Evolutionary conservation across 495 filamentous ascomycete genomes (phyloP), one percentile per base, ranked within the genome.

Genomic region (Niebla homalea): DNA sequence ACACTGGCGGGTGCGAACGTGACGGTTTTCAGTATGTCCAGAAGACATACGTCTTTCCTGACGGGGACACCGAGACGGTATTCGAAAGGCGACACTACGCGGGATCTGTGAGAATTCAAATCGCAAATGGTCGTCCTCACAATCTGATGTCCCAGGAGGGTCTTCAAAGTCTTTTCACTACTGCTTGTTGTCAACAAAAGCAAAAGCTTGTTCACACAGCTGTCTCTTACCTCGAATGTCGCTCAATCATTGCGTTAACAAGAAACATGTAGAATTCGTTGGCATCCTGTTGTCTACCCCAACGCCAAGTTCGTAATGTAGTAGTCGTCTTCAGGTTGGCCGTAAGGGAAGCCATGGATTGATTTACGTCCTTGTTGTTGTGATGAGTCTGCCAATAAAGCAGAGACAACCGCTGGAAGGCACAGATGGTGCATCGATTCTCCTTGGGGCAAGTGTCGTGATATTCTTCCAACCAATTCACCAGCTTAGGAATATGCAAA

Each of bases 401-500:
- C 5, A 44, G 11, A 12, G 50, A 39, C 12, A 62, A 21, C 8
- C 46, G 45, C 36, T 36, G 45, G 20, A 48, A 48, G 15, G 32
- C 45, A 22, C 45, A 48, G 1, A 48, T 22, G 19, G 45, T 26
- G 36, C 45, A 48, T 22, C 45, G 23, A 35, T 16, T n/a, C 16
- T 16, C 29, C 21, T 45, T 21, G 26, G 21, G 42, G 16, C 45
- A 26, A 25, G 5, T 6, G 40, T 19, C 21, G 36, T 60, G 58
- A 37, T 57, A 48, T 8, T 52, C 43, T 15, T 50, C 14, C 7
- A 71, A 25, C 62, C 63, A 75, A 21, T 68, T 64, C 14, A 68
- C 35, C 14, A 76, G 52, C 3, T 60, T 43, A 1, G 69, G 67
- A 0, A 54, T 52, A 57, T 75, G 70, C 7, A 74, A 50, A 18